Conservation (phyloP, 768 basidiomycete genomes). For the Tephrocybe rancida region DNA sequence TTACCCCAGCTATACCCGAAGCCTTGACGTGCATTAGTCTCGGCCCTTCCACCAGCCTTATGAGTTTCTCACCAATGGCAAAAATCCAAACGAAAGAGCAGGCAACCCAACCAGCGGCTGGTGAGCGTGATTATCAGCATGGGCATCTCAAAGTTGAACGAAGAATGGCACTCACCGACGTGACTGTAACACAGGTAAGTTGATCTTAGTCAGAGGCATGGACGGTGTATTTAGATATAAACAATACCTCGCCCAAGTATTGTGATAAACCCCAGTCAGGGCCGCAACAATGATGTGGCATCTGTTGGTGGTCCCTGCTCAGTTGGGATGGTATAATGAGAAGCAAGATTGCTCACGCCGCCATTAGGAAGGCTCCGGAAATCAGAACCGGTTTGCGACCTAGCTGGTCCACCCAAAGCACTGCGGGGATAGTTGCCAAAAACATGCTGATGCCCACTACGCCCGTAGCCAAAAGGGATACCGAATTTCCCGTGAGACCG, state of each 20-base stretch:
- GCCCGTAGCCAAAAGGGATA: slow-evolving; percentile 55
- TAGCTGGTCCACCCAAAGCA: slow-evolving; percentile 77
- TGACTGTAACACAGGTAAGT: slow-evolving; percentile 24
- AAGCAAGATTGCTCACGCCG: slow-evolving; percentile 40
- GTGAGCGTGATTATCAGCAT: background rate
- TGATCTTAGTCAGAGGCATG: background rate
- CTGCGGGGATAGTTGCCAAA: slow-evolving; percentile 78
- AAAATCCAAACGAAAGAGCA: slow-evolving; percentile 77
- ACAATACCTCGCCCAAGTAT: slow-evolving; percentile 53
- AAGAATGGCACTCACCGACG: slow-evolving; percentile 23
- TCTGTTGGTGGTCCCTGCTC: slow-evolving; percentile 26
- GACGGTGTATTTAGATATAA: slow-evolving; percentile 4
- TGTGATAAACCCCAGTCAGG: slow-evolving; percentile 58
- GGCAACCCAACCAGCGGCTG: slow-evolving; percentile 73
- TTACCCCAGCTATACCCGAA: slow-evolving; percentile 80
- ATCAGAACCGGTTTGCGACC: slow-evolving; percentile 76
- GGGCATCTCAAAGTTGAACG: background rate
- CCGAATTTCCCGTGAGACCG: slow-evolving; percentile 62
- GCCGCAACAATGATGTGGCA: slow-evolving; percentile 75
- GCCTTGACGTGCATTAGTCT: slow-evolving; percentile 33
- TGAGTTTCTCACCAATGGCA: slow-evolving; percentile 58
- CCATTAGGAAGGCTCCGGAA: slow-evolving; percentile 78
- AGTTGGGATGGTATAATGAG: background rate
- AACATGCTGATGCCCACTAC: slow-evolving; percentile 84
- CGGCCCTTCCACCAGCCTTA: too few species aligned